These are phyloP conservation scores for Steccherinum ochraceum DNA, from an alignment of 768 basidiomycete genomes.

Conservation along the genomic window DNA sequence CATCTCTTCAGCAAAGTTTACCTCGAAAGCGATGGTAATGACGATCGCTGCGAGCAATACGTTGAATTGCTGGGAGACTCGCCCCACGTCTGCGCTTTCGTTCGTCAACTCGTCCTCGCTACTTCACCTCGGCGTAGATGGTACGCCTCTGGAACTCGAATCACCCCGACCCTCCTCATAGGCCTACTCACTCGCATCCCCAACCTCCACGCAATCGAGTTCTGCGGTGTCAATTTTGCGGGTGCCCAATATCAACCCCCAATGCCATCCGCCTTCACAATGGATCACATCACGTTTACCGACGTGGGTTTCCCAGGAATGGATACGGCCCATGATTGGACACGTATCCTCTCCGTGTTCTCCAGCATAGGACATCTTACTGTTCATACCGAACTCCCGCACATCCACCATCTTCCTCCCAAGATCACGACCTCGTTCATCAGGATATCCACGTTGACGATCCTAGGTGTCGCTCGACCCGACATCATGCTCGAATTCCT, in stretches of 20 bases:
- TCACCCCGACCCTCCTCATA: neutral
- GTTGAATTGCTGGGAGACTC: neutral
- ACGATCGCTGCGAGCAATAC: neutral
- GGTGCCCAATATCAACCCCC: neutral
- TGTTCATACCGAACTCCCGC: neutral
- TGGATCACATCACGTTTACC: neutral
- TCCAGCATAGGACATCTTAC: neutral
- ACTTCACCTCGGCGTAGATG: neutral
- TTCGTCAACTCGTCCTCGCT: neutral
- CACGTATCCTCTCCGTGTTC: neutral
- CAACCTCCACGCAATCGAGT: neutral
- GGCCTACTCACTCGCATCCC: neutral
- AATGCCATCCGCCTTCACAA: neutral
- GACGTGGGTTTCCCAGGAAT: neutral
- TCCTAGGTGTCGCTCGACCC: too few relatives aligned
- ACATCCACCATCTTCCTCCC: neutral
- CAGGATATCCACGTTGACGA: too few relatives aligned
- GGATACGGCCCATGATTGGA: neutral
- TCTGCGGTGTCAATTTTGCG: neutral
- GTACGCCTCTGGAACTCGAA: neutral
- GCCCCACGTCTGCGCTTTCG: neutral
- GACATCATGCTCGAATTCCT: too few relatives aligned
- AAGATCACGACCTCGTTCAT: too few relatives aligned
- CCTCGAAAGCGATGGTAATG: neutral
- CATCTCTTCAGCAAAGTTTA: constrained; percentile 6